A percentile compares a stretch with the other conserved stretches of the same genome.
Evolutionary conservation across 805 yeast species (phyloP).

Genomic region (Metschnikowia similis): DNA sequence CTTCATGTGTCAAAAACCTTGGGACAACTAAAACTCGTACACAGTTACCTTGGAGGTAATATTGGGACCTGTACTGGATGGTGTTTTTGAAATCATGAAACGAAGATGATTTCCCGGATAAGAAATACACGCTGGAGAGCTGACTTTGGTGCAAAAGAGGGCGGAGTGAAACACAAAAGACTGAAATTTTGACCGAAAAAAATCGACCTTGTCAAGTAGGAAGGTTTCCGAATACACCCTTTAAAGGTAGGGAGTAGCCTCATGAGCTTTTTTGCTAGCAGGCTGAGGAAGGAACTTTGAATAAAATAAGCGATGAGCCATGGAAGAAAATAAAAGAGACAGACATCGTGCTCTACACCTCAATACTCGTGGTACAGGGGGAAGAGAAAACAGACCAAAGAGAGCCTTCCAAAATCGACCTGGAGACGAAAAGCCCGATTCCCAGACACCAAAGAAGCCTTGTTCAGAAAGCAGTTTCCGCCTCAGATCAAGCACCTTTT

Average conservation of each 20-base stretch:
- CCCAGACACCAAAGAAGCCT: neutral
- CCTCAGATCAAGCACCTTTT: neutral
- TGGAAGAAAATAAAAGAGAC: conserved; percentile 32
- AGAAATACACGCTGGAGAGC: too few relatives aligned
- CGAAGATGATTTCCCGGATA: too few relatives aligned
- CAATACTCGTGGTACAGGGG: neutral
- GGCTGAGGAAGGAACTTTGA: conserved; percentile 36
- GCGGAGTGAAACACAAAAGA: too few relatives aligned
- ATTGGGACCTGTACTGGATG: too few relatives aligned
- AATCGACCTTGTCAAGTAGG: too few relatives aligned
- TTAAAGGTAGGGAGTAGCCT: conserved; percentile 19
- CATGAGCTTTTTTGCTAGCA: conserved; percentile 30
- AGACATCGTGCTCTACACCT: conserved; percentile 21
- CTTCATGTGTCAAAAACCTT: too few relatives aligned
- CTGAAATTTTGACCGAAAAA: too few relatives aligned
- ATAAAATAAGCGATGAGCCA: conserved; percentile 26
- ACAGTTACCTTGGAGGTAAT: too few relatives aligned
- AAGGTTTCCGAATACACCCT: too few relatives aligned
- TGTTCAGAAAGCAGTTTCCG: conserved; percentile 22
- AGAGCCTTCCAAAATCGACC: neutral
- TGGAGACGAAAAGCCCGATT: neutral
- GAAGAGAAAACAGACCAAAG: neutral
- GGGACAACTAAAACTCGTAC: too few relatives aligned
- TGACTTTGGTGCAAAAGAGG: too few relatives aligned
- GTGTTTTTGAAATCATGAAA: too few relatives aligned